Evolutionary conservation across 1,284 basidiomycete genomes (phyloP).

Genomic region (Chiua sp.): DNA sequence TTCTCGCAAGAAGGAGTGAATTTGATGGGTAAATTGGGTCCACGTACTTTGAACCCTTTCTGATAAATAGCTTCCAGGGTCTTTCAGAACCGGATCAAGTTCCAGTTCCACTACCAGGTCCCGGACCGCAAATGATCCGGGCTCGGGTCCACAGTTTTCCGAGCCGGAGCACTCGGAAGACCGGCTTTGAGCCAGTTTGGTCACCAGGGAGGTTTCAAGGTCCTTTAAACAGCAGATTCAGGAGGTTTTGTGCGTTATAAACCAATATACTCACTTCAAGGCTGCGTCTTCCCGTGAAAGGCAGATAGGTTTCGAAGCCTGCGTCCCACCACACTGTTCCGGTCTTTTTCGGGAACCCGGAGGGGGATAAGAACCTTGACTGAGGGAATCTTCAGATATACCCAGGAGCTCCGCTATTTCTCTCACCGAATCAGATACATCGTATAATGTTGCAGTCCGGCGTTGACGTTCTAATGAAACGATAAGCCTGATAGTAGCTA

Average conservation of each 20-base stretch:
- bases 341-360: not conserved
- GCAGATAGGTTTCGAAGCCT: not conserved
- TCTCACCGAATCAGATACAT: no score
- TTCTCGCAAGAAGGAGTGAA: no score
- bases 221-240: no score
- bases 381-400: no score
- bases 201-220: not conserved
- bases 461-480: no score
- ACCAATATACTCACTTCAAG: no score
- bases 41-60: not conserved
- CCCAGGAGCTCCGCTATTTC: no score
- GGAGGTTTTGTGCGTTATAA: no score
- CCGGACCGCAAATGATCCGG: not conserved
- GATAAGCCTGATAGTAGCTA: no score
- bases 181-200: not conserved
- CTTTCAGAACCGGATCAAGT: not conserved
- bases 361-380: not conserved
- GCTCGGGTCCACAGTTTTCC: not conserved
- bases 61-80: not conserved
- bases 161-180: not conserved
- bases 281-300: not conserved
- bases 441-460: no score
- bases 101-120: not conserved
- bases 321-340: not conserved
- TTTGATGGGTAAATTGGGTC: not conserved